Conservation (phyloP, 75 land plant species). For the Azolla pinnata region DNA sequence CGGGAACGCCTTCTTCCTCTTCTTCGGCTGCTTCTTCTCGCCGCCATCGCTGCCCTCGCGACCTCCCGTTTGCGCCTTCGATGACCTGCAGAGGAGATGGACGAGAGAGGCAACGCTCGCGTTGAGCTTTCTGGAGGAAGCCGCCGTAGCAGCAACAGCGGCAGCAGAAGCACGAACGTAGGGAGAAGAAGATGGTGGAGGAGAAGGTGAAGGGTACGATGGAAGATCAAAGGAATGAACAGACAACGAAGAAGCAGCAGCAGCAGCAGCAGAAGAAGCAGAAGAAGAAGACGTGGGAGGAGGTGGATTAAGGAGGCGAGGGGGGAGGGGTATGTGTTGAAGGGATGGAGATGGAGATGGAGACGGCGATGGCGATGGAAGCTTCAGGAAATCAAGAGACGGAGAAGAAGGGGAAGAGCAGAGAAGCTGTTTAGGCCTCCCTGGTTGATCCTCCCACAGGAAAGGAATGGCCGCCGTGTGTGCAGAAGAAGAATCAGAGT, state of each 20-base stretch:
- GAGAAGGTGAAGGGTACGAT: neutral
- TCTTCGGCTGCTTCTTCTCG: no score
- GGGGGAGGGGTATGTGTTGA: neutral
- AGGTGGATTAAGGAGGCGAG: neutral
- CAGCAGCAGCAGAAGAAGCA: neutral
- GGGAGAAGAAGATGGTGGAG: neutral
- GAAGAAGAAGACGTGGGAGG: neutral
- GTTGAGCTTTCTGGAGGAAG: neutral
- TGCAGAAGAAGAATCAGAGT: no score
- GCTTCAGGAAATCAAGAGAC: neutral
- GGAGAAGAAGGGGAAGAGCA: neutral
- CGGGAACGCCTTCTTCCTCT: no score
- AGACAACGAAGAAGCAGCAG: neutral
- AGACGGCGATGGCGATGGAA: neutral
- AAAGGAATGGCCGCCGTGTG: no score
- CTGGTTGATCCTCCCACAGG: no score
- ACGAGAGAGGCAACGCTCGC: neutral
- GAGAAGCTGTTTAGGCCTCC: no score
- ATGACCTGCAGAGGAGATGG: no score
- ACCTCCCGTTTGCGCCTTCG: no score
- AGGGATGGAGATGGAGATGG: slow-evolving; percentile 2
- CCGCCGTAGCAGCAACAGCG: neutral
- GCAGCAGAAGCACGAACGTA: neutral
- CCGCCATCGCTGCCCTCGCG: no score
- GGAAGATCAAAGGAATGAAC: neutral